Percentiles rank a stretch among this genome's conserved stretches.
Evolutionary conservation across 208 protist species (phyloP).

Genomic region (Crithidia expoeki): DNA sequence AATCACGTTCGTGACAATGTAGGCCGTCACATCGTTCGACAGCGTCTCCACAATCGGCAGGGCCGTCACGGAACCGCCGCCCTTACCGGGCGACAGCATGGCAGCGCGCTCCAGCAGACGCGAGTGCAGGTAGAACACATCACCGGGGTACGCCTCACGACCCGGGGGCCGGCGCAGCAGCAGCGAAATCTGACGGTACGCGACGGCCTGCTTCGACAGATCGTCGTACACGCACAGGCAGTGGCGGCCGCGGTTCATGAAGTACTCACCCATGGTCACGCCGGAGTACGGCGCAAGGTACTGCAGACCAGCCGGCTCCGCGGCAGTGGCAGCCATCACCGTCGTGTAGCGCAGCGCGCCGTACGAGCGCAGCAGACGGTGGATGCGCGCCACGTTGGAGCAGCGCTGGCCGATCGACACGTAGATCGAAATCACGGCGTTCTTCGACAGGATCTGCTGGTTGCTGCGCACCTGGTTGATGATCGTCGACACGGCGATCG

Average conservation of each 20-base stretch:
- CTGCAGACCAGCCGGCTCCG: constrained; percentile 90
- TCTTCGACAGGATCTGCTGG: constrained; percentile 85
- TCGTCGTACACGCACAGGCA: constrained; percentile 94
- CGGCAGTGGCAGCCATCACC: constrained; percentile 92
- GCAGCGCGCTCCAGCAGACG: constrained; percentile 93
- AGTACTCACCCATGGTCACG: too few species aligned
- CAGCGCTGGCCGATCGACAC: constrained; percentile 93
- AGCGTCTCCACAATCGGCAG: constrained; percentile 94
- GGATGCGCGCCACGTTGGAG: constrained; percentile 93
- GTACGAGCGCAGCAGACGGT: constrained; percentile 78
- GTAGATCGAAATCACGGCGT: too few species aligned
- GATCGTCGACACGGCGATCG: constrained; percentile 93
- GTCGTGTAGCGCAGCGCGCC: constrained; percentile 91
- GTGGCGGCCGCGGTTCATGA: constrained; percentile 92
- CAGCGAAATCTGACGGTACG: constrained; percentile 95
- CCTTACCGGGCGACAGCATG: constrained; percentile 85
- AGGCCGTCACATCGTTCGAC: constrained; percentile 95
- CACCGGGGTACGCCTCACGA: constrained; percentile 94
- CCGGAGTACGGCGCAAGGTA: constrained; percentile 93
- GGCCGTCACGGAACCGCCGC: constrained; percentile 90
- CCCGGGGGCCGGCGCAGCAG: constrained; percentile 92
- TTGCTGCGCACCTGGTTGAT: constrained; percentile 94
- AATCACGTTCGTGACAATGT: constrained; percentile 96
- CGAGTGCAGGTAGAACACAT: constrained; percentile 96
- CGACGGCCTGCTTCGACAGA: constrained; percentile 95